These are phyloP conservation scores for Drechmeria coniospora DNA, from an alignment of 2,329 filamentous ascomycete species.

Conservation along the genomic window DNA sequence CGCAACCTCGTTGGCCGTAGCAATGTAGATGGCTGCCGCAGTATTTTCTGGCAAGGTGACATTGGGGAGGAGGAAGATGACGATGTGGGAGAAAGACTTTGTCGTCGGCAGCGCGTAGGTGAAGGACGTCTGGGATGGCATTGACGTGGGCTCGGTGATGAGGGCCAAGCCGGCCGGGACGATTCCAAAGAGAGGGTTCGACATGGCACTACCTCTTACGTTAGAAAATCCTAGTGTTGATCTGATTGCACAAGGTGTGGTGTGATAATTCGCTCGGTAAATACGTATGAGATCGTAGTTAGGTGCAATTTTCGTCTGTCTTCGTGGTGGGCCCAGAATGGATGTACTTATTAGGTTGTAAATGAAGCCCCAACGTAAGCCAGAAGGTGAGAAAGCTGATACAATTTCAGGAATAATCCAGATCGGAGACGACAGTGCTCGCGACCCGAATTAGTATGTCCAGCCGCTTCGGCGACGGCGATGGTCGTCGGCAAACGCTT, in stretches of 20 bases:
- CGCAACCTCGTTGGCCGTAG: conserved; percentile 30
- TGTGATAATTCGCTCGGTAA: neutral
- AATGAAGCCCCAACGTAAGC: no score
- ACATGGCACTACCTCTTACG: conserved; percentile 15
- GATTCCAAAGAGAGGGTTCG: conserved; percentile 38
- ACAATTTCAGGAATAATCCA: no score
- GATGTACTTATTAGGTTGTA: no score
- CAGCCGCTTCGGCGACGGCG: no score
- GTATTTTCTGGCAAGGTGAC: conserved; percentile 56
- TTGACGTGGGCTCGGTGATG: conserved; percentile 36
- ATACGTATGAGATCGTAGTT: no score
- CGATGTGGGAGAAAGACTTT: conserved; percentile 60
- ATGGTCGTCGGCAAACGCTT: no score
- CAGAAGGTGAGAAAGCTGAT: no score
- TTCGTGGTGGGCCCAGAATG: no score
- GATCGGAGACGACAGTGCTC: no score
- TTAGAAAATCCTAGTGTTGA: neutral
- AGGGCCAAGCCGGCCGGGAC: conserved; percentile 45
- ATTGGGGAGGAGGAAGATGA: conserved; percentile 77
- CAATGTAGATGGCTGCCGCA: conserved; percentile 82
- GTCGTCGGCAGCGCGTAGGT: conserved; percentile 34
- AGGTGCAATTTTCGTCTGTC: no score
- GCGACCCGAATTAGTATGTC: no score
- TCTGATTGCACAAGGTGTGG: neutral
- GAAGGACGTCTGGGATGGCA: conserved; percentile 37